phyloP scores from a whole-genome alignment of 345 rosid species.

The Lumnitzera racemosa region DNA sequence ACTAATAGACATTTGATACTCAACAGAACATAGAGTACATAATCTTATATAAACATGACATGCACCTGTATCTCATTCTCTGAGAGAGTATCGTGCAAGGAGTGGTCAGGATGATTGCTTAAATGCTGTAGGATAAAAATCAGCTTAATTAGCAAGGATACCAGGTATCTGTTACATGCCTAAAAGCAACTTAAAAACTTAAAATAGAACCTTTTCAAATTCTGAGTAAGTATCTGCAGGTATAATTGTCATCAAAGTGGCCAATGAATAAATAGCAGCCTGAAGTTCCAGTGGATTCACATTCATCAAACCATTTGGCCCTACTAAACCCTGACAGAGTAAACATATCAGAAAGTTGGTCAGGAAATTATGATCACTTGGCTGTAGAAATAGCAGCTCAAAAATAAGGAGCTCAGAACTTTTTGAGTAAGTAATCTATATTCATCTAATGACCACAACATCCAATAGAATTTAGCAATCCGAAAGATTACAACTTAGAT shows the following conservation, averaged over 20 bases:
- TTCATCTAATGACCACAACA: no score
- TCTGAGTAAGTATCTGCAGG: slow-evolving; percentile 61
- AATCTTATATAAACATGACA: slow-evolving; percentile 31
- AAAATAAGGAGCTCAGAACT: background rate
- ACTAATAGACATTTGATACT: no score
- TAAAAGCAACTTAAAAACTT: background rate
- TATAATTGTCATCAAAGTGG: slow-evolving; percentile 70
- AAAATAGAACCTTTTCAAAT: slow-evolving; percentile 58
- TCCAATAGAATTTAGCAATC: no score
- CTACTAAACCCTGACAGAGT: slow-evolving; percentile 53
- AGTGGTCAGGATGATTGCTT: slow-evolving; percentile 57
- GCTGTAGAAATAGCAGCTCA: background rate
- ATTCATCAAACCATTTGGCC: slow-evolving; percentile 79
- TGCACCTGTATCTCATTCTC: slow-evolving; percentile 67
- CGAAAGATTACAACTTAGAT: no score
- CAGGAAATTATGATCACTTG: background rate
- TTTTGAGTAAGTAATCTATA: background rate
- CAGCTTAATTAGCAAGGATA: slow-evolving; percentile 1
- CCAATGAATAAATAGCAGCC: slow-evolving; percentile 62
- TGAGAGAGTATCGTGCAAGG: slow-evolving; percentile 73
- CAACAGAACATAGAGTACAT: background rate
- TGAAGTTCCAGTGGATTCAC: slow-evolving; percentile 49
- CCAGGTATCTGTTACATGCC: background rate
- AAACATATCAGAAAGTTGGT: slow-evolving; percentile 6
- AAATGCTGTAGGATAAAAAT: slow-evolving; percentile 43